Evolutionary conservation across 352 stramenopile genomes (phyloP).

Genomic region (Elongisporangium anandrum): DNA sequence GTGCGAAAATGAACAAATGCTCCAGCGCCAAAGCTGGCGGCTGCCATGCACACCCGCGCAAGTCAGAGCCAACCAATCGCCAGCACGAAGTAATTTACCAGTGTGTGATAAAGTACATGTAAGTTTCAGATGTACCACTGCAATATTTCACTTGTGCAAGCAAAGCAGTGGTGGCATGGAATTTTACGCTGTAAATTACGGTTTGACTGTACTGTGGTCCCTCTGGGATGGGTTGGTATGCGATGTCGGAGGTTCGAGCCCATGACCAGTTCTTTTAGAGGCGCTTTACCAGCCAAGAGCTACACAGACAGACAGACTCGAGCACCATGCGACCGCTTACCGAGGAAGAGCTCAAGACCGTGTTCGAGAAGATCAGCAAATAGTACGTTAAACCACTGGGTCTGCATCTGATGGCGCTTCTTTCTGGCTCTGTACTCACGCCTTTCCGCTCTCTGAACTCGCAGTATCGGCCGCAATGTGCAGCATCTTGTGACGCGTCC

Average conservation of each 20-base stretch:
- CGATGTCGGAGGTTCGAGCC: conserved; percentile 2
- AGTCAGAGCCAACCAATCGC: conserved; percentile 28
- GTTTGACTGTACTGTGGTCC: background rate
- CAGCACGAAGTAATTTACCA: background rate
- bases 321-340: conserved; percentile 94
- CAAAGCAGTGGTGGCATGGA: background rate
- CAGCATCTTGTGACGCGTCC: conserved; percentile 96
- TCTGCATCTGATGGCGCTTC: background rate
- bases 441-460: background rate
- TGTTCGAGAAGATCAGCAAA: conserved; percentile 99
- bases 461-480: conserved; percentile 94
- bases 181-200: background rate
- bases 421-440: conserved; percentile 1
- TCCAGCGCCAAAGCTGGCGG: background rate
- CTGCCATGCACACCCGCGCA: conserved; percentile 5
- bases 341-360: conserved; percentile 96
- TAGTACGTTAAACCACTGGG: conserved; percentile 69
- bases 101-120: background rate
- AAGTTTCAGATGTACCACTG: conserved; percentile 1
- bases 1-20: conserved; percentile 80
- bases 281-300: background rate
- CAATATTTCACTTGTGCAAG: conserved; percentile 1
- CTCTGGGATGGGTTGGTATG: background rate
- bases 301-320: background rate
- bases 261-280: conserved; percentile 4